Evolutionary conservation across 2,329 filamentous ascomycete species (phyloP).

Genomic region (Dactylonectria estremocensis): DNA sequence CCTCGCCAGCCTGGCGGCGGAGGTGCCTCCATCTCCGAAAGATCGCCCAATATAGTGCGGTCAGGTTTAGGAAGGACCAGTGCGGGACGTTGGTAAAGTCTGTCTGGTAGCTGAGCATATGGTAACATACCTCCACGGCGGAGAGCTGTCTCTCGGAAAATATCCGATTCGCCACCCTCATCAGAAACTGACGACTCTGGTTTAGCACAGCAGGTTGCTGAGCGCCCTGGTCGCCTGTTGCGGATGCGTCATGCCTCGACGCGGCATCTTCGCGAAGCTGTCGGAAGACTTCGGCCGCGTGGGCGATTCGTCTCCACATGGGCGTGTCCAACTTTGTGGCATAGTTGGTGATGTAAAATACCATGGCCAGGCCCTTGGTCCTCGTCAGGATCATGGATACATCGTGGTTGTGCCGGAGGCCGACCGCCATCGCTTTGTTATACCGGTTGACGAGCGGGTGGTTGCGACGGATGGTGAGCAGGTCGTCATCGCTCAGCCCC

Average conservation of each 20-base stretch:
- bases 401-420: slow-evolving; percentile 25
- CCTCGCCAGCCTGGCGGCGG: too few relatives aligned
- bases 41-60: too few relatives aligned
- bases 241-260: slow-evolving; percentile 1
- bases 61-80: too few relatives aligned
- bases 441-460: too few relatives aligned
- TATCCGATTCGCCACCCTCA: too few relatives aligned
- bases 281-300: slow-evolving; percentile 12
- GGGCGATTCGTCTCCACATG: slow-evolving; percentile 20
- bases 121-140: too few relatives aligned
- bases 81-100: too few relatives aligned
- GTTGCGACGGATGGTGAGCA: slow-evolving; percentile 8
- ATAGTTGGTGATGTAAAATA: slow-evolving; percentile 26
- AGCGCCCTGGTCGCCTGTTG: slow-evolving; percentile 10
- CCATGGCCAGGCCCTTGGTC: slow-evolving; percentile 13
- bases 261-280: slow-evolving; percentile 10
- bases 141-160: too few relatives aligned
- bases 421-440: slow-evolving; percentile 23
- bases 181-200: too few relatives aligned
- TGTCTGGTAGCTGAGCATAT: too few relatives aligned
- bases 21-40: too few relatives aligned
- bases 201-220: neutral
- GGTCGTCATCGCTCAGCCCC: neutral
- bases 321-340: slow-evolving; percentile 21
- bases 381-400: slow-evolving; percentile 17